Conservation (phyloP, 2,329 filamentous ascomycete species). For the Aureobasidium musti region DNA sequence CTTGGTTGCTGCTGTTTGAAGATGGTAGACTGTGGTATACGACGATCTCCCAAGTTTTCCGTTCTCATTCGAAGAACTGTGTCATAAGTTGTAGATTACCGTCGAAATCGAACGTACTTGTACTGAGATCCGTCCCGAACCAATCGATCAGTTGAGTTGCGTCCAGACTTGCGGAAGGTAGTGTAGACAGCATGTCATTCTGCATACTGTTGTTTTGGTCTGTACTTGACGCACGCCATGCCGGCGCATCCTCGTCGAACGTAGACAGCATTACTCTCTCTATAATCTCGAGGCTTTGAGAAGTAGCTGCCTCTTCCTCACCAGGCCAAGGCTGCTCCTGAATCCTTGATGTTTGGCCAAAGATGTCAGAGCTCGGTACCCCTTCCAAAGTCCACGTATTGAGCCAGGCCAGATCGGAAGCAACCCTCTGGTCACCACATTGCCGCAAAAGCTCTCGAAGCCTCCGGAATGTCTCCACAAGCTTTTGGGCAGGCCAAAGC, state of each 20-base stretch:
- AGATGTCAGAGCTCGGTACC: neutral
- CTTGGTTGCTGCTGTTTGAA: neutral
- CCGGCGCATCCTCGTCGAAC: neutral
- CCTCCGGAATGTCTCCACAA: neutral
- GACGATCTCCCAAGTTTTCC: neutral
- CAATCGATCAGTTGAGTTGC: neutral
- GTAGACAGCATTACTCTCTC: neutral
- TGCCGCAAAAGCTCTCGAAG: neutral
- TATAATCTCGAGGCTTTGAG: neutral
- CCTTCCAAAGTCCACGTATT: neutral
- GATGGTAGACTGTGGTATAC: neutral
- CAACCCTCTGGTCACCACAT: neutral
- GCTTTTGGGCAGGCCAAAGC: neutral
- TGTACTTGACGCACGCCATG: neutral
- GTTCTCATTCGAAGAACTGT: neutral
- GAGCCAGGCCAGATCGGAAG: neutral
- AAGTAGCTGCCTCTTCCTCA: neutral
- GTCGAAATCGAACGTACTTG: constrained; percentile 16
- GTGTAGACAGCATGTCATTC: neutral
- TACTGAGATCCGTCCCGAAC: constrained; percentile 1
- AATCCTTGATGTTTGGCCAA: neutral
- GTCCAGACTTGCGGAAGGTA: constrained; percentile 1
- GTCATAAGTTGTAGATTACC: constrained; percentile 1
- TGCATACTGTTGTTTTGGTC: neutral
- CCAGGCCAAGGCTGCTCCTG: neutral